Percentiles rank a stretch among this genome's conserved stretches.
These are phyloP conservation scores for Neonothopanus nambi DNA, from an alignment of 1,284 basidiomycete species.

Conservation along the genomic window DNA sequence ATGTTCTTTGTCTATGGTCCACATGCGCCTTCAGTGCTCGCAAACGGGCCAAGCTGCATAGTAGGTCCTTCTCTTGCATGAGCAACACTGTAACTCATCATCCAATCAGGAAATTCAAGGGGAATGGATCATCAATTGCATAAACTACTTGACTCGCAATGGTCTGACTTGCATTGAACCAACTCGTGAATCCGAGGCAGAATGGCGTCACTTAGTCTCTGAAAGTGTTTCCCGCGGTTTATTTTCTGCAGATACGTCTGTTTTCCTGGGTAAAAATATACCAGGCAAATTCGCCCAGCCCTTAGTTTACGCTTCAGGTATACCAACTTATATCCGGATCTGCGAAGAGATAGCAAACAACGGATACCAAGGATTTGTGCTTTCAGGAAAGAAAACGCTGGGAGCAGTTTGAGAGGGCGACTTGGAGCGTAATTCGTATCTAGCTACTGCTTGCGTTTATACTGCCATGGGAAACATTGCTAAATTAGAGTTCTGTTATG, in stretches of 20 bases:
- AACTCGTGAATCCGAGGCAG: constrained; percentile 7
- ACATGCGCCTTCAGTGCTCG: constrained; percentile 9
- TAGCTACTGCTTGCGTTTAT: no score
- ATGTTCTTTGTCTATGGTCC: constrained; percentile 15
- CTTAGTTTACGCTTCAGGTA: constrained; percentile 2
- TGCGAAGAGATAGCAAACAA: constrained; percentile 2
- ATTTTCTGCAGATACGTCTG: constrained; percentile 5
- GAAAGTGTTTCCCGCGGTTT: not conserved
- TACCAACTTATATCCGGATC: constrained; percentile 1
- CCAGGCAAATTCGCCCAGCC: constrained; percentile 9
- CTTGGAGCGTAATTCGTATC: no score
- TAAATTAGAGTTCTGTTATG: not conserved
- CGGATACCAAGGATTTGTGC: constrained; percentile 2
- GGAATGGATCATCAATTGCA: constrained; percentile 14
- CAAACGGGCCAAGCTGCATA: constrained; percentile 11
- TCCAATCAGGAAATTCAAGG: constrained; percentile 11
- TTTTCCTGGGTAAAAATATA: constrained; percentile 9
- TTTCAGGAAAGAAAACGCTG: not conserved
- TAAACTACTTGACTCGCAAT: constrained; percentile 12
- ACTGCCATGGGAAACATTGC: no score
- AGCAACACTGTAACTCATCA: not conserved
- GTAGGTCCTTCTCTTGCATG: not conserved
- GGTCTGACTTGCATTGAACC: constrained; percentile 10
- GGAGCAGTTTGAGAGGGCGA: no score
- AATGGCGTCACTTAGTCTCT: constrained; percentile 3